Conservation (phyloP, 768 basidiomycete genomes). For the Boletellus sp. region DNA sequence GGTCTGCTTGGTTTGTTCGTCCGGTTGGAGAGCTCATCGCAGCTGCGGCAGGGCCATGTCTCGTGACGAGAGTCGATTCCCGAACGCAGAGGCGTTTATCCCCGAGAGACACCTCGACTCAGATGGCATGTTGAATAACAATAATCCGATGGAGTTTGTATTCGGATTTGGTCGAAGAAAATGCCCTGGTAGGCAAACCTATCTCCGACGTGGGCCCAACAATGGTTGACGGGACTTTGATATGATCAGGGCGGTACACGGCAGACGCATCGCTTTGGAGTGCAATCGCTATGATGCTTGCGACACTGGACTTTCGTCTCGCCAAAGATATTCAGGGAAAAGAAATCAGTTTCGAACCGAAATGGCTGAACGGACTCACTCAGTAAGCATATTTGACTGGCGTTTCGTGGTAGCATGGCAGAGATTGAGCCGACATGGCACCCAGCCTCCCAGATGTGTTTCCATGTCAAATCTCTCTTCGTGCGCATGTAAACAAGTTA, state of each 20-base stretch:
- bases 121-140: constrained; percentile 7
- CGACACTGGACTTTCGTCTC: constrained; percentile 7
- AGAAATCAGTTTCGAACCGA: neutral
- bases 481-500: constrained; percentile 1
- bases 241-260: neutral
- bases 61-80: constrained; percentile 7
- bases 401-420: too few relatives aligned
- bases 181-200: constrained; percentile 1
- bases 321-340: neutral
- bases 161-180: constrained; percentile 16
- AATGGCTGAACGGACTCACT: constrained; percentile 7
- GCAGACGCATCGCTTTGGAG: constrained; percentile 7
- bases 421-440: neutral
- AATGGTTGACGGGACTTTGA: neutral
- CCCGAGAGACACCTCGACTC: constrained; percentile 11
- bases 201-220: neutral
- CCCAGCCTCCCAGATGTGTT: constrained; percentile 8
- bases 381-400: neutral
- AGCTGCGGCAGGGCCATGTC: constrained; percentile 1
- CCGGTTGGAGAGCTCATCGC: neutral
- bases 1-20: neutral
- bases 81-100: constrained; percentile 5
- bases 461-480: constrained; percentile 7
- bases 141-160: constrained; percentile 4
- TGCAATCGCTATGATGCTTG: constrained; percentile 12